Evolutionary conservation across 2,329 filamentous ascomycete species (phyloP).

Genomic region (Ascosphaera pollenicola): DNA sequence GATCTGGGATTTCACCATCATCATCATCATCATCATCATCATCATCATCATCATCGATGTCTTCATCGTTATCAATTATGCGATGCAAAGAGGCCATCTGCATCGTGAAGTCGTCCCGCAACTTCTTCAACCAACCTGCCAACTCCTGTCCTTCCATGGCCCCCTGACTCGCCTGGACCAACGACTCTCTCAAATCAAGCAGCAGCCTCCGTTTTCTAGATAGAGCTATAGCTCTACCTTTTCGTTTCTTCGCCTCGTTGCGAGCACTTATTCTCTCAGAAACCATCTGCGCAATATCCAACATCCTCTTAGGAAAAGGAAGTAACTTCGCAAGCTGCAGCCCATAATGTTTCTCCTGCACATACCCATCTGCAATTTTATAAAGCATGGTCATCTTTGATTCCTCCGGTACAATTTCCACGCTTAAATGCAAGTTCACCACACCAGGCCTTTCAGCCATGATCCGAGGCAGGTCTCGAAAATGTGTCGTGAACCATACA

Average conservation of each 20-base stretch:
- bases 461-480: slow-evolving; percentile 57
- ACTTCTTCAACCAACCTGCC: slow-evolving; percentile 36
- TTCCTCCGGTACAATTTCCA: slow-evolving; percentile 35
- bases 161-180: slow-evolving; percentile 44
- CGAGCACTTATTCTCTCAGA: slow-evolving; percentile 39
- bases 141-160: slow-evolving; percentile 43
- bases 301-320: slow-evolving; percentile 44
- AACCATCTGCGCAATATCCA: slow-evolving; percentile 45
- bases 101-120: slow-evolving; percentile 54
- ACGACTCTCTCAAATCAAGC: slow-evolving; percentile 47
- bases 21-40: slow-evolving; percentile 8
- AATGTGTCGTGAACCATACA: slow-evolving; percentile 91
- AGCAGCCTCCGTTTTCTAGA: slow-evolving; percentile 47
- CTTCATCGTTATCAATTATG: slow-evolving; percentile 15
- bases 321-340: slow-evolving; percentile 58
- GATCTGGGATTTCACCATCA: slow-evolving; percentile 1
- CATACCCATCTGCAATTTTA: slow-evolving; percentile 50
- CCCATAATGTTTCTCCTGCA: slow-evolving; percentile 57
- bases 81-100: slow-evolving; percentile 40
- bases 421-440: slow-evolving; percentile 58
- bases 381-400: slow-evolving; percentile 72
- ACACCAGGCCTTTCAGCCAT: slow-evolving; percentile 57
- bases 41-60: slow-evolving; percentile 3
- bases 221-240: slow-evolving; percentile 31
- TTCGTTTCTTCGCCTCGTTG: slow-evolving; percentile 34